phyloP scores from a whole-genome alignment of 2,329 filamentous ascomycete genomes.

The Thermoascus crustaceus region DNA sequence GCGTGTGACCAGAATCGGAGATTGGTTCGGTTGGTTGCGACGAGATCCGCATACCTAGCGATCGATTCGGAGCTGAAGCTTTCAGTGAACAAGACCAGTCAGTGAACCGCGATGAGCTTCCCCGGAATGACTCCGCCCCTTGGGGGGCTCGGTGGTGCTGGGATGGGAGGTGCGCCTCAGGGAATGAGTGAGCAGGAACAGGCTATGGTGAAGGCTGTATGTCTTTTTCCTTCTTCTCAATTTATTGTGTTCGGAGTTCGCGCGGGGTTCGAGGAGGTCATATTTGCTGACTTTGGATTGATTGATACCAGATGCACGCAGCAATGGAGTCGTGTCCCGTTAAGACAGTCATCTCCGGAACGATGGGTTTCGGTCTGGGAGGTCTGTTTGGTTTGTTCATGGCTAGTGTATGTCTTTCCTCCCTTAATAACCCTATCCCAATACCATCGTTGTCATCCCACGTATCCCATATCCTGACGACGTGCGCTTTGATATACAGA shows the following conservation, averaged over 20 bases:
- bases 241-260: no score
- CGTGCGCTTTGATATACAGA: constrained; percentile 56
- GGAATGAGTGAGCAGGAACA: constrained; percentile 42
- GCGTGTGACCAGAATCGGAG: no score
- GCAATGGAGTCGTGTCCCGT: constrained; percentile 88
- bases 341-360: constrained; percentile 82
- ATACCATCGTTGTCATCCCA: constrained; percentile 2
- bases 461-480: not conserved
- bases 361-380: constrained; percentile 89
- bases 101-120: constrained; percentile 31
- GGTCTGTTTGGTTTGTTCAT: constrained; percentile 96
- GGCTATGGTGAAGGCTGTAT: constrained; percentile 40
- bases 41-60: no score
- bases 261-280: no score
- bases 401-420: constrained; percentile 64
- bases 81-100: no score
- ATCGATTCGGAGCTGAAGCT: no score
- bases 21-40: no score
- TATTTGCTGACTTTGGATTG: constrained; percentile 2
- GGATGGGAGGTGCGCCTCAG: constrained; percentile 15
- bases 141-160: constrained; percentile 19
- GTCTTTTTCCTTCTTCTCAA: constrained; percentile 6
- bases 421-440: not conserved
- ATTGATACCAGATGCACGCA: constrained; percentile 56
- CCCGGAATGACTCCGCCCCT: constrained; percentile 26